Base-by-base conservation (phyloP, 345 rosid genomes). In the Turritis glabra region DNA sequence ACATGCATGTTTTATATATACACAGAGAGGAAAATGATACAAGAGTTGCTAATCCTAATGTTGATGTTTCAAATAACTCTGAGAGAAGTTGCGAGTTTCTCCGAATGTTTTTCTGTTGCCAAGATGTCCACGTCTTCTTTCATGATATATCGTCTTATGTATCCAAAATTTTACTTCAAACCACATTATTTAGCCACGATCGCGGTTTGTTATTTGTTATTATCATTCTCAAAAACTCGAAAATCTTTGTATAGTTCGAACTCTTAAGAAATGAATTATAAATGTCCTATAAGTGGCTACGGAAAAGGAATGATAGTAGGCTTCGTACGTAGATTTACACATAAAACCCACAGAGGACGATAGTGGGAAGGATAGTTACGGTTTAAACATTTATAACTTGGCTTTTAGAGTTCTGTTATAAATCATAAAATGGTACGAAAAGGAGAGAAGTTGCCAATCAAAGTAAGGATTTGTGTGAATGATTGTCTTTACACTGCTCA, bases 401-500 rank as follows among this genome's bases (percentile, higher is more conserved):
- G 38, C 15, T 33, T 59, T 48, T 26, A 59, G 27, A 57, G 4
- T 46, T 44, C 3, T 46, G 46, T 74, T 67, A 58, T 58, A 58
- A 52, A 74, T 56, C 29, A 57, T 55, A 47, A 66, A 54, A 44
- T 12, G 40, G 38, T 46, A 46, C 43, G 46, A 56, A 64, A 69
- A 61, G 50, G 30, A 43, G 18, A 53, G 12, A 61, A 53, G 15
- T 53, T 69, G 48, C 96, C 96, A 88, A 87, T 87, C 67, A 74
- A 55, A 27, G 56, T 38, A 72, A 51, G 59, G 64, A 67, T 85
- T 69, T 54, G 91, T 88, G 96, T 69, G 52, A 60, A 64, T 78
- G 77, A 63, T 72, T 72, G 83, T 74, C 85, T 85, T 85, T 73
- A 69, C 85, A 57, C 58, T 73, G 30, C 61, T 76, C 75, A 67